Conservation (phyloP, 495 filamentous ascomycete species). For the Penicillium cataractarum region DNA sequence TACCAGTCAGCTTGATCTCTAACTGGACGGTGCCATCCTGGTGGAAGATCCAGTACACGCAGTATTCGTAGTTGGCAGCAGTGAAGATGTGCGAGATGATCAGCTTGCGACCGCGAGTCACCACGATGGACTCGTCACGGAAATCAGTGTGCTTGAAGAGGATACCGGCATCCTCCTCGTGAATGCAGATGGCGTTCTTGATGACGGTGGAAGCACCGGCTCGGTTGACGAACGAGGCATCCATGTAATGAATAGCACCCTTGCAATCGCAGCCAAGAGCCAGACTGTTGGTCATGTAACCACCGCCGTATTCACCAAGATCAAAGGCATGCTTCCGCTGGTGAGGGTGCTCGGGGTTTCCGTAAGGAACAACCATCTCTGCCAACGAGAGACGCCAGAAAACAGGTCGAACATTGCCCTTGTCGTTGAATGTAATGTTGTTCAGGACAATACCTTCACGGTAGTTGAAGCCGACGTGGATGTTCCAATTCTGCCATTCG, state of each 20-base stretch:
- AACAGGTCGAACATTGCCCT: constrained; percentile 70
- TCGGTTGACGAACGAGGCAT: constrained; percentile 54
- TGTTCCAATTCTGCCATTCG: constrained; percentile 93
- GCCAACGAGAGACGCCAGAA: constrained; percentile 70
- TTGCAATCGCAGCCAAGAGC: constrained; percentile 72
- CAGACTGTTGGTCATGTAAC: constrained; percentile 75
- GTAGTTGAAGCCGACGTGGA: constrained; percentile 81
- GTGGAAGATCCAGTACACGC: constrained; percentile 56
- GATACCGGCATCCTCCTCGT: constrained; percentile 75
- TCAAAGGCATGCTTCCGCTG: constrained; percentile 82
- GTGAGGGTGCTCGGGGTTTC: constrained; percentile 70
- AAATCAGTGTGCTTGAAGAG: constrained; percentile 86
- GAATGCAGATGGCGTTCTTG: constrained; percentile 78
- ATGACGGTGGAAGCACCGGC: constrained; percentile 62
- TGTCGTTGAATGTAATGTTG: constrained; percentile 85
- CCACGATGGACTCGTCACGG: constrained; percentile 67
- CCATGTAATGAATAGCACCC: constrained; percentile 76
- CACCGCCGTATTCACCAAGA: constrained; percentile 74
- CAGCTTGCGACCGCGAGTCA: constrained; percentile 70
- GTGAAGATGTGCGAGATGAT: constrained; percentile 69
- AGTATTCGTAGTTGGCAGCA: constrained; percentile 67
- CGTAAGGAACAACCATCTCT: constrained; percentile 83
- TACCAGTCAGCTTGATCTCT: constrained; percentile 52
- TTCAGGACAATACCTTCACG: constrained; percentile 85
- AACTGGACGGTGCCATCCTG: constrained; percentile 54